Conservation (phyloP, 352 stramenopile species). For the Phytophthora fragariaefolia region DNA sequence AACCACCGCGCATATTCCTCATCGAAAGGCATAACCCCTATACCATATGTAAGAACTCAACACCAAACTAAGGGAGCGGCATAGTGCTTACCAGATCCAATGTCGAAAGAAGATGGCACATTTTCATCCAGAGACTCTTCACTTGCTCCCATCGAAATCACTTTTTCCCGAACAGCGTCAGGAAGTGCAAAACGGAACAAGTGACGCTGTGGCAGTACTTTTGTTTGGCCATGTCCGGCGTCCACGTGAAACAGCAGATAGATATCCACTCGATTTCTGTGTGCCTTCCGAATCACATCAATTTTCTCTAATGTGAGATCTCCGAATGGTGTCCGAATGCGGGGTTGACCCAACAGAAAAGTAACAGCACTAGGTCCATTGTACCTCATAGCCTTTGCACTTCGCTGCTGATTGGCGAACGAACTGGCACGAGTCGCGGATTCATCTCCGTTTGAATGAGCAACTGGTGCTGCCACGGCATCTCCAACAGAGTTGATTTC, state of each 20-base stretch:
- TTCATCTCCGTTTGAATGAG: slow-evolving; percentile 15
- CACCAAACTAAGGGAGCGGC: neutral
- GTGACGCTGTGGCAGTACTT: slow-evolving; percentile 71
- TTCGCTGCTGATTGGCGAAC: slow-evolving; percentile 34
- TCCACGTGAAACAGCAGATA: slow-evolving; percentile 85
- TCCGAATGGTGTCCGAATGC: slow-evolving; percentile 77
- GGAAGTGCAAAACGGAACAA: slow-evolving; percentile 84
- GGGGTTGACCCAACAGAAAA: slow-evolving; percentile 68
- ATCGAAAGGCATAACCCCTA: slow-evolving; percentile 73
- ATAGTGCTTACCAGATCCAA: slow-evolving; percentile 49
- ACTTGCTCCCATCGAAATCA: slow-evolving; percentile 71
- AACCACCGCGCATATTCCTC: slow-evolving; percentile 90
- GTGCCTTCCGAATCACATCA: slow-evolving; percentile 70
- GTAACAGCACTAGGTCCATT: slow-evolving; percentile 70
- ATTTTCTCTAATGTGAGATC: slow-evolving; percentile 87
- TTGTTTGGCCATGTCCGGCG: slow-evolving; percentile 49
- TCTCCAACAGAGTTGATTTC: slow-evolving; percentile 16
- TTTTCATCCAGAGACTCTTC: slow-evolving; percentile 77
- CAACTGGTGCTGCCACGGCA: slow-evolving; percentile 1
- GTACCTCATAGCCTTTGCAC: slow-evolving; percentile 65
- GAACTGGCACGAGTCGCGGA: slow-evolving; percentile 15
- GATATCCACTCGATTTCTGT: slow-evolving; percentile 63
- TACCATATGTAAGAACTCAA: slow-evolving; percentile 3
- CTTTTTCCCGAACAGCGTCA: slow-evolving; percentile 60
- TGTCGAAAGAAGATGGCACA: slow-evolving; percentile 69